Percentiles rank a stretch among this genome's conserved stretches.
These are phyloP conservation scores for Citeromyces matritensis DNA, from an alignment of 805 yeast genomes.

Conservation along the genomic window DNA sequence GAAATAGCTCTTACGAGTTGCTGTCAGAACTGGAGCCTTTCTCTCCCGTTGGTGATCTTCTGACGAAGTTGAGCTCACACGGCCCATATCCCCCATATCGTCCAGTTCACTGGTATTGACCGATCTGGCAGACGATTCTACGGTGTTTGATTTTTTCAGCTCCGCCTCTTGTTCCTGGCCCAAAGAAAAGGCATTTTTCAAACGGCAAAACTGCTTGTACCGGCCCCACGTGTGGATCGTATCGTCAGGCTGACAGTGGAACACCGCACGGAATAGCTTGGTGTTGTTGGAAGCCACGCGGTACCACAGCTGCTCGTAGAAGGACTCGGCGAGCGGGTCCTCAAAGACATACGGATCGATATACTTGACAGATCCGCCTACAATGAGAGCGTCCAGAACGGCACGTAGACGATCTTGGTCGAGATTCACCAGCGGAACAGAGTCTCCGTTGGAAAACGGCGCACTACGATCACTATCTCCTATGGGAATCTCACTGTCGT, in stretches of 20 bases:
- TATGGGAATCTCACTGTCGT: background rate
- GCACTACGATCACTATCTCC: background rate
- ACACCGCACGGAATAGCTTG: slow-evolving; percentile 63
- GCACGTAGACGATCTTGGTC: no score
- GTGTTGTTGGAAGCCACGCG: slow-evolving; percentile 78
- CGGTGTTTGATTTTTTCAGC: background rate
- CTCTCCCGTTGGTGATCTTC: background rate
- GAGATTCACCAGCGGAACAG: slow-evolving; percentile 1
- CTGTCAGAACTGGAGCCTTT: slow-evolving; percentile 1
- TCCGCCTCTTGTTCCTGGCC: slow-evolving; percentile 8
- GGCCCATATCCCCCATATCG: background rate
- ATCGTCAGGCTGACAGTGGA: slow-evolving; percentile 93
- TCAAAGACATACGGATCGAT: slow-evolving; percentile 81
- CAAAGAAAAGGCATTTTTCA: slow-evolving; percentile 40
- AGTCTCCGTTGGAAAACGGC: background rate
- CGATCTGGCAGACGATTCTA: background rate
- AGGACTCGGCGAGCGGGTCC: slow-evolving; percentile 75
- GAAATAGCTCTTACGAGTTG: background rate
- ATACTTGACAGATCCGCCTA: no score
- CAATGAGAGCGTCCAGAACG: no score
- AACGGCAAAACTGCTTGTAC: slow-evolving; percentile 54
- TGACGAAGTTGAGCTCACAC: background rate
- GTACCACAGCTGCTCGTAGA: slow-evolving; percentile 78
- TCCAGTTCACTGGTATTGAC: background rate
- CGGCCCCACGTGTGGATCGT: slow-evolving; percentile 83